Percentiles rank a stretch among this genome's conserved stretches.
phyloP scores from a whole-genome alignment of 2,329 filamentous ascomycete genomes.

The Sporothrix curviconia region DNA sequence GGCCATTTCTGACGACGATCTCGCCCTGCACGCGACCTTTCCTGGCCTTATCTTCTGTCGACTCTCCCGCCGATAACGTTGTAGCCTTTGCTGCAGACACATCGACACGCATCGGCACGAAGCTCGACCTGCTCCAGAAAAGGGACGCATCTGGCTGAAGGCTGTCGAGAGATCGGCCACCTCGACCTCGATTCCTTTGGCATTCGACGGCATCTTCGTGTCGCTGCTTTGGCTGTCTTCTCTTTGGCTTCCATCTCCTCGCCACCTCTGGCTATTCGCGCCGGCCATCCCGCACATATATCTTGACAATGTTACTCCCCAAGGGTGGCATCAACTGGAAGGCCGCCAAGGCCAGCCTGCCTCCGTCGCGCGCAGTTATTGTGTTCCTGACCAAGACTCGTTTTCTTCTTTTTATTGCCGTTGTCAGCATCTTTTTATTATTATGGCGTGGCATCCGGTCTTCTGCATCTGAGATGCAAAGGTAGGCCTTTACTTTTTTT shows the following conservation, averaged over 20 bases:
- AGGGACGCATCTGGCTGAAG: too few relatives aligned
- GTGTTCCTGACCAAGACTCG: constrained; percentile 68
- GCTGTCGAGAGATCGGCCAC: too few relatives aligned
- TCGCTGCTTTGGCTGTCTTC: too few relatives aligned
- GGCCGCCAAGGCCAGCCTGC: constrained; percentile 71
- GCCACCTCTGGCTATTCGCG: too few relatives aligned
- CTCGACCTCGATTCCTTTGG: too few relatives aligned
- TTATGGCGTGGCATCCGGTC: constrained; percentile 81
- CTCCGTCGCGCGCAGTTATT: constrained; percentile 66
- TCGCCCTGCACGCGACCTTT: not conserved
- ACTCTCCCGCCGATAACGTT: not conserved
- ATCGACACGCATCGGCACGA: too few relatives aligned
- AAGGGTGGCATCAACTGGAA: constrained; percentile 93
- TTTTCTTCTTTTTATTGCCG: constrained; percentile 65
- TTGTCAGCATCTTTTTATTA: constrained; percentile 66
- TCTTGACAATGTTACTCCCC: constrained; percentile 70
- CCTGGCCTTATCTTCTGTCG: not conserved
- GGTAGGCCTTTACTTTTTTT: constrained; percentile 53
- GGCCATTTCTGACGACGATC: not conserved
- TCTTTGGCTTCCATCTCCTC: too few relatives aligned
- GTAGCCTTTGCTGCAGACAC: too few relatives aligned
- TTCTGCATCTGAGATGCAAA: constrained; percentile 83
- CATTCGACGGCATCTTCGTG: too few relatives aligned
- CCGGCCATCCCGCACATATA: not conserved
- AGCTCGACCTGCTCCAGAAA: too few relatives aligned